Conservation (phyloP, 2,329 filamentous ascomycete genomes). For the Aspergillus piperis region DNA sequence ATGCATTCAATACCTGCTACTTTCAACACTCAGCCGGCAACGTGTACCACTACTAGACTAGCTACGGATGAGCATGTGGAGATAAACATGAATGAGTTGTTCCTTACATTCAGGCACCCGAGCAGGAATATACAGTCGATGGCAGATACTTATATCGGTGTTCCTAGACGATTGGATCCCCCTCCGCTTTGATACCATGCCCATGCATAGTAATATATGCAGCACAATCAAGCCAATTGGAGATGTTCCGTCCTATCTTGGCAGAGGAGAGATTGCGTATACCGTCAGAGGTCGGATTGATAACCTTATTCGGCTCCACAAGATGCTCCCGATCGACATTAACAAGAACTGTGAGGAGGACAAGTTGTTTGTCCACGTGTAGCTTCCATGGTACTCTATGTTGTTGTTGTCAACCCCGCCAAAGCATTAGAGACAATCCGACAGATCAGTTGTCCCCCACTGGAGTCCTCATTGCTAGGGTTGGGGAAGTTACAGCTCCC, state of each 20-base stretch:
- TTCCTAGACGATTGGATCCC: too few species aligned
- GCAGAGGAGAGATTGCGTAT: background rate
- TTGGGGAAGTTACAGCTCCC: background rate
- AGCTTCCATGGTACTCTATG: background rate
- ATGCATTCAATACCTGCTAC: too few species aligned
- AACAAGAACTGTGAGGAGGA: background rate
- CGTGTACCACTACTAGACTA: too few species aligned
- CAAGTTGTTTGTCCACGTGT: background rate
- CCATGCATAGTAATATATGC: background rate
- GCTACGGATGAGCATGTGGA: too few species aligned
- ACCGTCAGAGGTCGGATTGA: background rate
- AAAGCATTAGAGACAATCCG: background rate
- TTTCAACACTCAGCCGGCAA: too few species aligned
- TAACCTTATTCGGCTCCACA: background rate
- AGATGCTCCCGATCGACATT: background rate
- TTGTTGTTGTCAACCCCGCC: background rate
- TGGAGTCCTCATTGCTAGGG: background rate
- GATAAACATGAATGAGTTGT: too few species aligned
- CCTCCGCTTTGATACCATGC: background rate
- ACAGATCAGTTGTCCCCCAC: background rate
- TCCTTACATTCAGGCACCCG: too few species aligned
- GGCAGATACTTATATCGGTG: too few species aligned
- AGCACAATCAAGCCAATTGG: background rate
- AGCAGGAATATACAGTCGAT: too few species aligned
- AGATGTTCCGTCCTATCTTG: background rate